Evolutionary conservation across 2,329 filamentous ascomycete genomes (phyloP).

Genomic region (Ophiocordyceps camponoti-floridani): DNA sequence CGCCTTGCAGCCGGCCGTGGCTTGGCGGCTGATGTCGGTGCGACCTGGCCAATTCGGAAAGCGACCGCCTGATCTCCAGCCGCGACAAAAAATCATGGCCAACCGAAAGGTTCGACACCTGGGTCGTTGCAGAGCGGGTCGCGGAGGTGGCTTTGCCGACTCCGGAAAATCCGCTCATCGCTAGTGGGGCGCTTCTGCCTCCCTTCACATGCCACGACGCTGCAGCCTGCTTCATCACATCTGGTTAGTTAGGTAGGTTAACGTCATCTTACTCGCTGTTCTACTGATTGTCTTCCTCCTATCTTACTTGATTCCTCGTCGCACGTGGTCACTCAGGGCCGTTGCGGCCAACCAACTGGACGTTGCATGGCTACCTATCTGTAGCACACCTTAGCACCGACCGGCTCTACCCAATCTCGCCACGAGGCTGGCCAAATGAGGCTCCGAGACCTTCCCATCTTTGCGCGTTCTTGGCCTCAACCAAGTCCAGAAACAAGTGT

Average conservation of each 20-base stretch:
- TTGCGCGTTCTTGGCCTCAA: not conserved
- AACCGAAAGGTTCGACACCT: conserved; percentile 3
- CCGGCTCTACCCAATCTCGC: not conserved
- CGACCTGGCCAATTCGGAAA: conserved; percentile 29
- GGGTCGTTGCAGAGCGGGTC: not conserved
- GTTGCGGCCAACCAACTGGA: not conserved
- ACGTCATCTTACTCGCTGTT: not conserved
- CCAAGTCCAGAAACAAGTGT: conserved; percentile 1
- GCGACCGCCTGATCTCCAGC: conserved; percentile 37
- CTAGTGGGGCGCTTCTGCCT: too few species aligned
- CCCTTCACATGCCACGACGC: not conserved
- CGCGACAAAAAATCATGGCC: conserved; percentile 9
- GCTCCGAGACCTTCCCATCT: not conserved
- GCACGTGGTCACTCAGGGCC: not conserved
- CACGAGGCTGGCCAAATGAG: not conserved
- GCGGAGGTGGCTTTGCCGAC: not conserved
- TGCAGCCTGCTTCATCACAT: not conserved
- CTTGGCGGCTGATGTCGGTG: conserved; percentile 18
- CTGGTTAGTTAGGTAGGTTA: too few species aligned
- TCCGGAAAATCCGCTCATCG: not conserved
- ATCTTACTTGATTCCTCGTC: not conserved
- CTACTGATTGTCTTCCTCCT: too few species aligned
- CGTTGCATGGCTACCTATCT: not conserved
- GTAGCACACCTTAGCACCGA: not conserved
- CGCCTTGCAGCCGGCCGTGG: conserved; percentile 5